Evolutionary conservation across 495 filamentous ascomycete species (phyloP).

Genomic region (Neurospora terricola): DNA sequence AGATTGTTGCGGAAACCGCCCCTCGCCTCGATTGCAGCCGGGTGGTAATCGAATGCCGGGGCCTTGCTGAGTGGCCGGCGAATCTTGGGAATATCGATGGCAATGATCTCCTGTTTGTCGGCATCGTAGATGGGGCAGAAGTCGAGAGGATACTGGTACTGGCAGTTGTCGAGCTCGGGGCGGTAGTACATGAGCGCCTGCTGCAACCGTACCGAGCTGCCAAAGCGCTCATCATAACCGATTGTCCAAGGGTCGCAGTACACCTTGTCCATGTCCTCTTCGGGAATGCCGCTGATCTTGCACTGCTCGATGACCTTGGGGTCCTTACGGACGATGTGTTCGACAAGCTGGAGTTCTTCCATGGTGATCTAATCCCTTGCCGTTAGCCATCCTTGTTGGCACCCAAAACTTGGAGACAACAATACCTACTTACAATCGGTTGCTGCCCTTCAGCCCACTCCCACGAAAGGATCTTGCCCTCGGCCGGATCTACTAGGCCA

Average conservation of each 20-base stretch:
- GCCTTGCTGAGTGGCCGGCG: constrained; percentile 69
- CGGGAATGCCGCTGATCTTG: constrained; percentile 72
- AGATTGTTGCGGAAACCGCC: constrained; percentile 71
- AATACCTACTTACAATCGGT: constrained; percentile 55
- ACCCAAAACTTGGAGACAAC: not conserved
- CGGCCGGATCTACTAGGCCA: constrained; percentile 68
- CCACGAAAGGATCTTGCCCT: constrained; percentile 65
- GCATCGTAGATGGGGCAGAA: constrained; percentile 91
- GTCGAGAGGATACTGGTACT: constrained; percentile 87
- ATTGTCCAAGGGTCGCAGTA: constrained; percentile 92
- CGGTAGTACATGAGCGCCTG: constrained; percentile 96
- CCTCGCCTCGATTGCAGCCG: constrained; percentile 57
- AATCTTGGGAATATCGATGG: constrained; percentile 79
- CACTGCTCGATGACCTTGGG: constrained; percentile 92
- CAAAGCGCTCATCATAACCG: constrained; percentile 87
- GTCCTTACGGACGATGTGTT: constrained; percentile 67
- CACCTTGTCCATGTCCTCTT: constrained; percentile 82
- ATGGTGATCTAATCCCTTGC: constrained; percentile 60
- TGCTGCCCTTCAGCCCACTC: constrained; percentile 70
- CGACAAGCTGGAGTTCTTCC: constrained; percentile 88
- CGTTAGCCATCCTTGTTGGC: constrained; percentile 7
- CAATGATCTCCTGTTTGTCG: constrained; percentile 71
- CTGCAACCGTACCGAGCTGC: constrained; percentile 69
- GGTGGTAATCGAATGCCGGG: constrained; percentile 70
- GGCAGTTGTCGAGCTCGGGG: constrained; percentile 73